Evolutionary conservation across 192 early-diverging fungal species (phyloP).

Genomic region (Irineochytrium annulatum): DNA sequence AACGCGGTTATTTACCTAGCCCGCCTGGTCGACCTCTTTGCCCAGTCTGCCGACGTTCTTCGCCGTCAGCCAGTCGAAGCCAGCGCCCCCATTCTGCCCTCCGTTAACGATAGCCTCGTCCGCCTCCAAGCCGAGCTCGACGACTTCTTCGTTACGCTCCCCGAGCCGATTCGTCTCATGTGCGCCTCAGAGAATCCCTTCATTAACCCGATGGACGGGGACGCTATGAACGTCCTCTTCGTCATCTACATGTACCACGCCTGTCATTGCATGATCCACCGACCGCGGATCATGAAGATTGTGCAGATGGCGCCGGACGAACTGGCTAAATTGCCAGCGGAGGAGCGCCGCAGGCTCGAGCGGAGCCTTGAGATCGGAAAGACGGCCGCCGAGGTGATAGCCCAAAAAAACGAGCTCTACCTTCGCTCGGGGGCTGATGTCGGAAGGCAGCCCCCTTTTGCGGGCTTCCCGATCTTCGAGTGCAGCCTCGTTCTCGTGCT

Average conservation of each 20-base stretch:
- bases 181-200: not conserved
- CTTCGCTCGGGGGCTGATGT: not conserved
- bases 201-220: not conserved
- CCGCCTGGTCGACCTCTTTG: constrained; percentile 1
- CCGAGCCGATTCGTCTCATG: not conserved
- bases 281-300: not conserved
- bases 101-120: not conserved
- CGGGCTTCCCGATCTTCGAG: not conserved
- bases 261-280: not conserved
- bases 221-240: not conserved
- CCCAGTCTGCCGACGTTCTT: not conserved
- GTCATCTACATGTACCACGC: not conserved
- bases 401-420: not conserved
- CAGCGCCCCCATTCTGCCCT: not conserved
- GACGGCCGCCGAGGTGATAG: not conserved
- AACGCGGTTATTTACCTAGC: not conserved
- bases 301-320: not conserved
- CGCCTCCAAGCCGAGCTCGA: not conserved
- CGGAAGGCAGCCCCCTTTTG: not conserved
- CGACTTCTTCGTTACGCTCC: not conserved
- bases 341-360: not conserved
- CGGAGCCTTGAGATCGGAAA: not conserved
- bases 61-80: not conserved
- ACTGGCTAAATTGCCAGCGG: not conserved
- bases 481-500: not conserved